phyloP scores from a whole-genome alignment of 352 stramenopile genomes.

The Peronospora belbahrii region DNA sequence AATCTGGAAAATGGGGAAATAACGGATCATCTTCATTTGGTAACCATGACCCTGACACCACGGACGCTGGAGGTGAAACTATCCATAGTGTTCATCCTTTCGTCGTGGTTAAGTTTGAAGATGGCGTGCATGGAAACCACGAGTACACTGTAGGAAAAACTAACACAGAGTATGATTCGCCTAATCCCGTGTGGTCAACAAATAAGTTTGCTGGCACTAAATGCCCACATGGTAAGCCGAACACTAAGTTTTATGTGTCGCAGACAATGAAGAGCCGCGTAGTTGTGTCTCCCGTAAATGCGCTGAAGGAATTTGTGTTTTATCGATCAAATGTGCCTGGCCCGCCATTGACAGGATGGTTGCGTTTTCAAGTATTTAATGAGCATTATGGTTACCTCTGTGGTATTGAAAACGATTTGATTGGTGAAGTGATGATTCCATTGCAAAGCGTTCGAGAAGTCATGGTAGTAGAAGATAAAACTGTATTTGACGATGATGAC shows the following conservation, averaged over 20 bases:
- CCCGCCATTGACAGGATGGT: slow-evolving; percentile 45
- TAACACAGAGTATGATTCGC: slow-evolving; percentile 79
- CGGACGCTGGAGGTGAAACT: slow-evolving; percentile 13
- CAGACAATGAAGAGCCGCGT: slow-evolving; percentile 45
- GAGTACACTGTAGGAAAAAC: slow-evolving; percentile 70
- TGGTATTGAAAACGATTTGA: slow-evolving; percentile 60
- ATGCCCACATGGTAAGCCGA: slow-evolving; percentile 64
- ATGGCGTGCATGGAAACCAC: slow-evolving; percentile 36
- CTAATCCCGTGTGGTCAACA: slow-evolving; percentile 58
- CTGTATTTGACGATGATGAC: slow-evolving; percentile 32
- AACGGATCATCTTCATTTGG: slow-evolving; percentile 19
- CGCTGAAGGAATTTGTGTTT: slow-evolving; percentile 72
- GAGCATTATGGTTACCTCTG: slow-evolving; percentile 75
- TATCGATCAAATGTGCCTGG: slow-evolving; percentile 38
- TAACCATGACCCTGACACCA: slow-evolving; percentile 17
- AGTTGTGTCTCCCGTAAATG: slow-evolving; percentile 55
- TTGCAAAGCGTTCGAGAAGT: slow-evolving; percentile 56
- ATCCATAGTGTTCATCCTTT: slow-evolving; percentile 44
- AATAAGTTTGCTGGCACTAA: slow-evolving; percentile 48
- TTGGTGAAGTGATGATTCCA: slow-evolving; percentile 66
- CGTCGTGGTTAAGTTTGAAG: slow-evolving; percentile 63
- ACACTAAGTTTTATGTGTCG: slow-evolving; percentile 52
- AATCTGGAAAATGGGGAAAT: slow-evolving; percentile 51
- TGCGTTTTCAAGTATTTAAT: slow-evolving; percentile 69
- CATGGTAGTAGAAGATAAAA: slow-evolving; percentile 56